phyloP scores from a whole-genome alignment of 2,329 filamentous ascomycete species.

The Madurella fahalii region DNA sequence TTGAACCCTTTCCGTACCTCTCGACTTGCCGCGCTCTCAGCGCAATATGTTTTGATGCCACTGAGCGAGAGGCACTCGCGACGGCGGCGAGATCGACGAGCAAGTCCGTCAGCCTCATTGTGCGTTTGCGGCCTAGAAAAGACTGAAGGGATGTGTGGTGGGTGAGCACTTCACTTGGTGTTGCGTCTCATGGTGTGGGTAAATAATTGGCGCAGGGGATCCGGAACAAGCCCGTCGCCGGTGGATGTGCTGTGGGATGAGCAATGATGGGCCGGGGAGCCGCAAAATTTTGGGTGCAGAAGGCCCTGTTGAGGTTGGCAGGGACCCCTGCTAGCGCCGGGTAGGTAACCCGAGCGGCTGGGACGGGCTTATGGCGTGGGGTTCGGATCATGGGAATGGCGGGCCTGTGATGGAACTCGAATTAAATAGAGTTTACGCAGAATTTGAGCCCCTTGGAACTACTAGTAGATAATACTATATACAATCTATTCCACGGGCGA shows the following conservation, averaged over 20 bases:
- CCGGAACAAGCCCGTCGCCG: background rate
- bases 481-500: background rate
- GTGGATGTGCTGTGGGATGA: background rate
- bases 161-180: background rate
- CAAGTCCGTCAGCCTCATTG: conserved; percentile 60
- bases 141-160: background rate
- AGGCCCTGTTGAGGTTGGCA: conserved; percentile 1
- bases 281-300: conserved; percentile 15
- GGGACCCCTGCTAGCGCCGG: conserved; percentile 18
- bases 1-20: conserved; percentile 45
- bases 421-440: no score
- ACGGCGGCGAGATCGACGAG: conserved; percentile 67
- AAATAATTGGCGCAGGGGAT: background rate
- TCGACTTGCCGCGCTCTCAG: conserved; percentile 54
- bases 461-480: no score
- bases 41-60: conserved; percentile 60
- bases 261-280: background rate
- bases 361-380: background rate
- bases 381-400: no score
- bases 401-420: no score
- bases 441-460: no score
- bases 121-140: background rate
- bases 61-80: conserved; percentile 63
- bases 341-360: conserved; percentile 10
- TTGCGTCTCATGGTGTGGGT: background rate